These are phyloP conservation scores for Jatropha multifida DNA, from an alignment of 441 rosid genomes.

Conservation along the genomic window DNA sequence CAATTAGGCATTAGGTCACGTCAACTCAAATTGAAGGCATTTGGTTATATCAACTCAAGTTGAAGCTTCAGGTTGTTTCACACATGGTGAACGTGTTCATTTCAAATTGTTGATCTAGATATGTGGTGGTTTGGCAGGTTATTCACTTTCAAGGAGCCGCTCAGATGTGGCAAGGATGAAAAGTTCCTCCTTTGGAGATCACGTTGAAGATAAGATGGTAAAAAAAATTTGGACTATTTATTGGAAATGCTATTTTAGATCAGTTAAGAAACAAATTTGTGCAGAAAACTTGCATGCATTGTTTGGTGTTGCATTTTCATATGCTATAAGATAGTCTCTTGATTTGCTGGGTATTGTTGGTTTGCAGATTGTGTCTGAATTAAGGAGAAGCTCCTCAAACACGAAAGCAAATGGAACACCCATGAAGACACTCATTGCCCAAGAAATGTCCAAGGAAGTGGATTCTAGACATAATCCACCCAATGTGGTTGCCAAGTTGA, in stretches of 20 bases:
- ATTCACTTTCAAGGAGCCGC: constrained; percentile 61
- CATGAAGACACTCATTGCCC: constrained; percentile 80
- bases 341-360: constrained; percentile 21
- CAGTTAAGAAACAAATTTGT: constrained; percentile 16
- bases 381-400: constrained; percentile 63
- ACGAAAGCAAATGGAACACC: constrained; percentile 60
- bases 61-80: not conserved
- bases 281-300: constrained; percentile 14
- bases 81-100: not conserved
- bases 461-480: constrained; percentile 55
- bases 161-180: constrained; percentile 62
- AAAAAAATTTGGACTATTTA: constrained; percentile 1
- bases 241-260: constrained; percentile 16
- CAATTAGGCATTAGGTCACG: not conserved
- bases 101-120: constrained; percentile 30
- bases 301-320: constrained; percentile 24
- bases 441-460: constrained; percentile 81
- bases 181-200: constrained; percentile 51
- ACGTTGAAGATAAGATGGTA: constrained; percentile 71
- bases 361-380: constrained; percentile 60
- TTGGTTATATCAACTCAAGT: not conserved
- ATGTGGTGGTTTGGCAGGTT: constrained; percentile 51
- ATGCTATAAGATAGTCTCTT: constrained; percentile 20
- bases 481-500: constrained; percentile 90
- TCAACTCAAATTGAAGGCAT: not conserved